Base-by-base conservation (phyloP, 345 rosid genomes). In the Schrenkiella parvula region DNA sequence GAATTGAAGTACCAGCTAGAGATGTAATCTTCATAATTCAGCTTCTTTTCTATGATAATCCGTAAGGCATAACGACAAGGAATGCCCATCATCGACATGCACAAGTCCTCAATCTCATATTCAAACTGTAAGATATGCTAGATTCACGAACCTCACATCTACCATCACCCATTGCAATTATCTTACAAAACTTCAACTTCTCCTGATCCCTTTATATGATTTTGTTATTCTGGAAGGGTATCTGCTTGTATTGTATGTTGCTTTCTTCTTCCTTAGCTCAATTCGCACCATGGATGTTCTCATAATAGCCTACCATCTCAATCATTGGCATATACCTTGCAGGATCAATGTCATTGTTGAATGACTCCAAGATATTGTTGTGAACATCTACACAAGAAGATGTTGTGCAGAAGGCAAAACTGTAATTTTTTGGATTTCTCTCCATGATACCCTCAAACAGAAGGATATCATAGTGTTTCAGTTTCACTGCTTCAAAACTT, bases 301-400 rank as follows among this genome's bases (percentile, higher is more conserved):
- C 1, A 23, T 14, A 1, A 65, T 48, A 0, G 59, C 50, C 22
- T 2, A 50, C 2, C 47, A 50, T 66, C 37, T 51, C 47, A 2
- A 66, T 60, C 34, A 66, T 23, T 1, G 48, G 37, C 48, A 50
- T 66, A 9, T 13, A 34, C 6, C 60, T 50, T 31, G 43, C 14
- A 4, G 29, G 28, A 46, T 46, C 29, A 6, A 46, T 31, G 0
- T 14, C 18, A 19, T 47, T 46, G 29, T 46, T 48, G n/a, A n/a
- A n/a, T n/a, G n/a, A n/a, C n/a, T n/a, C n/a, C n/a, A n/a, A n/a
- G 46, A 19, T 14, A 9, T 50, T 64, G 42, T 46, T 65, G 70
- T 65, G 58, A 4, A 65, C 47, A 50, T 66, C 60, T 1, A 17
- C 17, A 19, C 71, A 66, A 1, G 2, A 11, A 2, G 47, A 0